Evolutionary conservation across 2,329 filamentous ascomycete genomes (phyloP).

Genomic region (Phyllosticta ampelicida): DNA sequence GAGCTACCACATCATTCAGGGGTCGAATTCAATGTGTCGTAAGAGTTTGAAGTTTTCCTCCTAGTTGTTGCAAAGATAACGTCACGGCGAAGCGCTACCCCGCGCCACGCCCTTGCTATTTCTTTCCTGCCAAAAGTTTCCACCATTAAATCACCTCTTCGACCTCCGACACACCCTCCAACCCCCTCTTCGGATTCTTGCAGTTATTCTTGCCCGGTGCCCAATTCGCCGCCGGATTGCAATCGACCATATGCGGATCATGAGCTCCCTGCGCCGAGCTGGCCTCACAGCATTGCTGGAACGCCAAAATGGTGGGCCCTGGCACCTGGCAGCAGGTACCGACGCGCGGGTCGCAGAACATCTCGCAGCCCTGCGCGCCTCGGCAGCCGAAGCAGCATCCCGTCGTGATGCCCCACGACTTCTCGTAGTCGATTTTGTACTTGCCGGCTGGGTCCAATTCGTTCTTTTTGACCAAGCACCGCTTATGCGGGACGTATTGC

Average conservation of each 20-base stretch:
- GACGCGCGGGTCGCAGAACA: neutral
- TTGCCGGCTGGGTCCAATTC: neutral
- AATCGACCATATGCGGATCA: neutral
- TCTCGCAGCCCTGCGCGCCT: neutral
- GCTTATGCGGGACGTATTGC: neutral
- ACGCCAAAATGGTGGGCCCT: neutral
- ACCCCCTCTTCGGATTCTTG: neutral
- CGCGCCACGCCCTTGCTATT: no score
- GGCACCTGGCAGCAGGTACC: neutral
- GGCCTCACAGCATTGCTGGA: neutral
- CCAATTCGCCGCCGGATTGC: neutral
- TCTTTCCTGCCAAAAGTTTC: no score
- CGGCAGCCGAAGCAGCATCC: neutral
- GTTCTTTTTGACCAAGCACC: neutral
- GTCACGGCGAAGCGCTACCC: no score
- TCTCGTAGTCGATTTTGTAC: neutral
- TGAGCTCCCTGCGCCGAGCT: neutral
- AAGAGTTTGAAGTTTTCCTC: no score
- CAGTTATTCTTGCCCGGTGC: neutral
- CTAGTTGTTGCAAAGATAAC: no score
- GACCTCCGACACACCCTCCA: no score
- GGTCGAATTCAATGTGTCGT: no score
- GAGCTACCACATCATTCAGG: no score
- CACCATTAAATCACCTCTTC: no score
- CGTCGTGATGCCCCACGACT: neutral